phyloP scores from a whole-genome alignment of 106 monocot species.

The Chionographis japonica region DNA sequence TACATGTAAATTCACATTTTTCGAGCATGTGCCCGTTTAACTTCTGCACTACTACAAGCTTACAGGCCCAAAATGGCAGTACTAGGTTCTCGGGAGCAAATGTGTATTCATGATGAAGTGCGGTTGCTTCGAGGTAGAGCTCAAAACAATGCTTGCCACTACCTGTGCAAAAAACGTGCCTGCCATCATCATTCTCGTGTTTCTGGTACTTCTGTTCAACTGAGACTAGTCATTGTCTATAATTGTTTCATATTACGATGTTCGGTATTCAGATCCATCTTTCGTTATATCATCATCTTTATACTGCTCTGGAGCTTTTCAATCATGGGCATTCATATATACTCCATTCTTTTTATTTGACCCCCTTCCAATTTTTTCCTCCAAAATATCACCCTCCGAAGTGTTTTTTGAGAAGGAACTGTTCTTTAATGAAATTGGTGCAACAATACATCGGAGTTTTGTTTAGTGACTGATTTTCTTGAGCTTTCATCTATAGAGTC shows the following conservation, averaged over 20 bases:
- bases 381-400: too few relatives aligned
- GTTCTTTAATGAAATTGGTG: too few relatives aligned
- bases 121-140: slow-evolving; percentile 48
- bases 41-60: slow-evolving; percentile 4
- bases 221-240: background rate
- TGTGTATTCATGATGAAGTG: slow-evolving; percentile 92
- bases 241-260: too few relatives aligned
- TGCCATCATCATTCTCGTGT: slow-evolving; percentile 54
- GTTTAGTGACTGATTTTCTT: too few relatives aligned
- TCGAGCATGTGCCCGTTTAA: background rate
- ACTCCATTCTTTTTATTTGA: background rate
- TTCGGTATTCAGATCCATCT: too few relatives aligned
- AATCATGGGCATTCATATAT: too few relatives aligned
- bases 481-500: too few relatives aligned
- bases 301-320: too few relatives aligned
- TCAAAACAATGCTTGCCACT: slow-evolving; percentile 84
- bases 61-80: slow-evolving; percentile 89
- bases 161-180: slow-evolving; percentile 58
- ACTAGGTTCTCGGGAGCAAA: slow-evolving; percentile 87
- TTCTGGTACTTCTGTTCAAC: slow-evolving; percentile 46
- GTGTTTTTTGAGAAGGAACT: too few relatives aligned
- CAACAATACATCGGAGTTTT: too few relatives aligned
- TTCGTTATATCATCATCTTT: too few relatives aligned
- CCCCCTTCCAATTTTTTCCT: too few relatives aligned
- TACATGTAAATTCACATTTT: background rate